These are phyloP conservation scores for Ceratobasidium papillatum DNA, from an alignment of 1,284 basidiomycete species.

Conservation along the genomic window DNA sequence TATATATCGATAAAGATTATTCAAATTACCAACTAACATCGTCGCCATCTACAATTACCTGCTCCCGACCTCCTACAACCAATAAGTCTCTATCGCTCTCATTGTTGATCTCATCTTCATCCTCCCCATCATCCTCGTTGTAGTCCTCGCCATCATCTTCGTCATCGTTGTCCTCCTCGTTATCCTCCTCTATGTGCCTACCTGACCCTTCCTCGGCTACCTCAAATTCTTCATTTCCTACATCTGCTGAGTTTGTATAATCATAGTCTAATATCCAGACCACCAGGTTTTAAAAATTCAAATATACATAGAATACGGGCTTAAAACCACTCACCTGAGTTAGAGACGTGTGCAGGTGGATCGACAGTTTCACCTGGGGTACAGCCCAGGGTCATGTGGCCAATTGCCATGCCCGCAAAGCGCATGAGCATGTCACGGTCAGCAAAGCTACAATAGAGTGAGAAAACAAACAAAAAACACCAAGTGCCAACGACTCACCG, in stretches of 20 bases:
- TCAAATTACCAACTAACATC: background rate
- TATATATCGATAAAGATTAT: too few species aligned
- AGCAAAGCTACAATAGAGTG: constrained; percentile 44
- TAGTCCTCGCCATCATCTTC: background rate
- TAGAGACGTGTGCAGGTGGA: background rate
- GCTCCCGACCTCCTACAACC: background rate
- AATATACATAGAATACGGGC: background rate
- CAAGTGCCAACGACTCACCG: constrained; percentile 7
- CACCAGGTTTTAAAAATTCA: too few species aligned
- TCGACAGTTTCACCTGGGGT: background rate
- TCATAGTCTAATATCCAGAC: constrained; percentile 17
- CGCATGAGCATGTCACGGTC: constrained; percentile 50
- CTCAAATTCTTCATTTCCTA: background rate
- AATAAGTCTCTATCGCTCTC: background rate
- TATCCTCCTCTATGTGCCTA: background rate
- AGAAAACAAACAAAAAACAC: background rate
- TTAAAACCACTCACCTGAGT: background rate
- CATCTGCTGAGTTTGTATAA: background rate
- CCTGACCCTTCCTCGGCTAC: background rate
- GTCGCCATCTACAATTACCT: background rate
- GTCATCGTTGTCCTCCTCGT: background rate
- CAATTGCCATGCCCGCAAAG: constrained; percentile 47
- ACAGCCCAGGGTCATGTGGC: constrained; percentile 42
- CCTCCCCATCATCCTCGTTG: background rate
- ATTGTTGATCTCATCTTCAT: background rate